phyloP scores from a whole-genome alignment of 2,329 filamentous ascomycete genomes.

The Aspergillus aculeatus region DNA sequence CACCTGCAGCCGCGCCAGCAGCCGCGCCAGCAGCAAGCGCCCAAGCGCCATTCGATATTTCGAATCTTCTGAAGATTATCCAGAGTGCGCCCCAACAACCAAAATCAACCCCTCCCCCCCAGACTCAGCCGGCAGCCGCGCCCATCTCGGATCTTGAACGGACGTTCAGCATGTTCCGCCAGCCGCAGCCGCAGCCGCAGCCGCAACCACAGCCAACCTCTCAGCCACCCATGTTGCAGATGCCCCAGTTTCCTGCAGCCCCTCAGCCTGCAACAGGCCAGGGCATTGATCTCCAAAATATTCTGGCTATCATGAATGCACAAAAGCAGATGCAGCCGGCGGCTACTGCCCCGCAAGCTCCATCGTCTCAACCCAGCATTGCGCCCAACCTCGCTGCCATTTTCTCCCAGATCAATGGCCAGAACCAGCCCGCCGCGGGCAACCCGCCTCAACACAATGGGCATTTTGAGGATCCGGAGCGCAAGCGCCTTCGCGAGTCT shows the following conservation, averaged over 20 bases:
- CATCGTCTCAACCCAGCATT: slow-evolving; percentile 29
- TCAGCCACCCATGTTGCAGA: slow-evolving; percentile 26
- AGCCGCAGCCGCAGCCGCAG: slow-evolving; percentile 29
- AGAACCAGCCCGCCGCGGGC: slow-evolving; percentile 22
- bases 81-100: slow-evolving; percentile 34
- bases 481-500: slow-evolving; percentile 40
- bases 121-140: slow-evolving; percentile 22
- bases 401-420: slow-evolving; percentile 32
- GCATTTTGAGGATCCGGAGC: slow-evolving; percentile 43
- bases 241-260: slow-evolving; percentile 27
- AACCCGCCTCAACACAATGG: slow-evolving; percentile 16
- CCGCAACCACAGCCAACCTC: slow-evolving; percentile 24
- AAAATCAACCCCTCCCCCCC: slow-evolving; percentile 29
- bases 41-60: slow-evolving; percentile 38
- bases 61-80: slow-evolving; percentile 43
- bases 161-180: slow-evolving; percentile 42
- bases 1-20: slow-evolving; percentile 15
- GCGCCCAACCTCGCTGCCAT: slow-evolving; percentile 37
- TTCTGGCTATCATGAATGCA: slow-evolving; percentile 40
- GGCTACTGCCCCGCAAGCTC: slow-evolving; percentile 24
- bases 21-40: slow-evolving; percentile 22
- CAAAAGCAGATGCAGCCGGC: slow-evolving; percentile 39
- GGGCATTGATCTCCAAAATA: slow-evolving; percentile 38
- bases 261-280: slow-evolving; percentile 26
- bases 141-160: slow-evolving; percentile 33